Base-by-base conservation (phyloP, 2,329 filamentous ascomycete genomes). In the Aspergillus neoniger region DNA sequence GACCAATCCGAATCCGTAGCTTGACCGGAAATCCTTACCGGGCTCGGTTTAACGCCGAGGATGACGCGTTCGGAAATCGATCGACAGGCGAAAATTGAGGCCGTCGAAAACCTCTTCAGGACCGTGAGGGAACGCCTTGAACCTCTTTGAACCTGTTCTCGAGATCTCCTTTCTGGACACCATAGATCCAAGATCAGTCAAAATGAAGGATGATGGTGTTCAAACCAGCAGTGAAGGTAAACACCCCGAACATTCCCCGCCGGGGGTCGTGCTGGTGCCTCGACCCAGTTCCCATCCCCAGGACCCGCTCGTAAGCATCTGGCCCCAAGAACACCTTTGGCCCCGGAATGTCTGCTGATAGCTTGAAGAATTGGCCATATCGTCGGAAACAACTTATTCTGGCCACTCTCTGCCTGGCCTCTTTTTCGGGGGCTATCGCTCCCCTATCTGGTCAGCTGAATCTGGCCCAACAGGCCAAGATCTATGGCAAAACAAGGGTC, bases 261-360 rank as follows among this genome's bases (percentile, higher is more conserved):
- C 15, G 7, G 69, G 71, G n/a, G 14, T 49, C 12, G 30, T 55
- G 14, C 23, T 59, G 30, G 43, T 55, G 19, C 57, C 50, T 12
- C 23, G 25, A 17, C 50, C 57, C 23, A 48, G 43, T 44, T 39
- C 48, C 23, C 17, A 32, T 19, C 41, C 48, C 3, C 21, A 21
- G 23, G 56, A 58, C 25, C 56, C 56, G 38, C 39, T 58, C 36
- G 56, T 58, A 52, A 44, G 56, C 52, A 43, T 10, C 2, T 19
- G 21, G 10, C 28, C 28, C 32, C 36, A 19, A 17, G 19, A 5
- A 19, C 55, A 28, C 7, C 9, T 9, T 21, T 36, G 32, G 21
- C 9, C 43, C 19, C 19, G 4, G 41, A 3, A 21, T 19, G 4
- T 23, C 7, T 6, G 5, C 28, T 3, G 21, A 10, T 25, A 15